Percentiles rank a stretch among this genome's conserved stretches.
phyloP scores from a whole-genome alignment of 2,329 filamentous ascomycete species.

The Plectosphaerella cucumerina region DNA sequence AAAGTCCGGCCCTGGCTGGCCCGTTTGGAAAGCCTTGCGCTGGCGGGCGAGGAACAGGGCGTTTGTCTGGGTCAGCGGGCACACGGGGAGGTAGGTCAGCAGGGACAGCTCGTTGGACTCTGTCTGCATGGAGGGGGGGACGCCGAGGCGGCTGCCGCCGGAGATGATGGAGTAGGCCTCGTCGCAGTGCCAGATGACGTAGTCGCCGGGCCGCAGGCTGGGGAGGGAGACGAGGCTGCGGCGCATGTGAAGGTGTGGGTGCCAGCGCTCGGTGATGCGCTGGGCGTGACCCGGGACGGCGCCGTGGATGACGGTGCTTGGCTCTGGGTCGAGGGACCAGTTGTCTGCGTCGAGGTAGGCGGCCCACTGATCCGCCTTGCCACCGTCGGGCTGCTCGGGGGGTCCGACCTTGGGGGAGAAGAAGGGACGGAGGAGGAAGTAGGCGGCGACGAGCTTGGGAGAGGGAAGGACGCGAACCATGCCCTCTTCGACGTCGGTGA shows the following conservation, averaged over 20 bases:
- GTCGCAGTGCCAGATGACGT: conserved; percentile 56
- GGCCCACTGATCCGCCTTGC: conserved; percentile 34
- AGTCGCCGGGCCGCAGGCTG: conserved; percentile 50
- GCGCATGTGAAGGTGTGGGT: conserved; percentile 50
- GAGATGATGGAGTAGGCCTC: conserved; percentile 52
- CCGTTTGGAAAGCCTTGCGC: conserved; percentile 49
- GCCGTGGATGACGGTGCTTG: conserved; percentile 53
- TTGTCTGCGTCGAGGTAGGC: conserved; percentile 40
- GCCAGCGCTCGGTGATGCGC: conserved; percentile 53
- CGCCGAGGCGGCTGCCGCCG: conserved; percentile 25
- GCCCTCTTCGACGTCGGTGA: conserved; percentile 49
- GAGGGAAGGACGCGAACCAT: conserved; percentile 43
- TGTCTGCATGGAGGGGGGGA: conserved; percentile 15
- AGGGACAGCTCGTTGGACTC: conserved; percentile 35
- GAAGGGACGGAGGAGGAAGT: conserved; percentile 43
- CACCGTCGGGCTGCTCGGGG: conserved; percentile 13
- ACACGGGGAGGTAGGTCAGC: conserved; percentile 51
- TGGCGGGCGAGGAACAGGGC: conserved; percentile 36
- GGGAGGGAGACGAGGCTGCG: conserved; percentile 52
- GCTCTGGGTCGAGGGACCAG: conserved; percentile 40
- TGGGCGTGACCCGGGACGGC: conserved; percentile 55
- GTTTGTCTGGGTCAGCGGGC: conserved; percentile 40
- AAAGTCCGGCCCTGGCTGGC: conserved; percentile 51
- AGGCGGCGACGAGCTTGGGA: conserved; percentile 42
- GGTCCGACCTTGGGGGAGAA: conserved; percentile 31